Evolutionary conservation across 2,329 filamentous ascomycete species (phyloP).

Genomic region (Xylaria sp.): DNA sequence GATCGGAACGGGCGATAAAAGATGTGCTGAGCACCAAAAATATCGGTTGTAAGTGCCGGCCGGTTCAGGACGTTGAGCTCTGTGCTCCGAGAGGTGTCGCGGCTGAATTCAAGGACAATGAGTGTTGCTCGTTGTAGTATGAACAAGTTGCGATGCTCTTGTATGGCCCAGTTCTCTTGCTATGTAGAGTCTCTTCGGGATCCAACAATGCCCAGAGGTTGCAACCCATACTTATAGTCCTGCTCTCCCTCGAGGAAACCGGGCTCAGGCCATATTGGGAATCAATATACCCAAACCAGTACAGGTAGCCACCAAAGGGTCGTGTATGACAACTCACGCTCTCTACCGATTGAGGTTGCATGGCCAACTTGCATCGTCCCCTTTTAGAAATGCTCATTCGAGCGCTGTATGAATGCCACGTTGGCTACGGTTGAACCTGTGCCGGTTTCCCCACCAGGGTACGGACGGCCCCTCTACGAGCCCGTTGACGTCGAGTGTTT

Average conservation of each 20-base stretch:
- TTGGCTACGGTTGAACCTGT: conserved; percentile 40
- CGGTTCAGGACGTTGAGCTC: not conserved
- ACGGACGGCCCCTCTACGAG: conserved; percentile 37
- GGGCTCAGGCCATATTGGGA: conserved; percentile 36
- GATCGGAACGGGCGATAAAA: not conserved
- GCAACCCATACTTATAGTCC: conserved; percentile 32
- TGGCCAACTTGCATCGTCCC: conserved; percentile 40
- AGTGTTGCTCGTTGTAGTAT: not conserved
- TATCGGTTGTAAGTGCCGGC: conserved; percentile 10
- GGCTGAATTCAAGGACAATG: conserved; percentile 1
- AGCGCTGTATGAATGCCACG: conserved; percentile 44
- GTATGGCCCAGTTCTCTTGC: conserved; percentile 8
- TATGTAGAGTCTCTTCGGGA: conserved; percentile 3
- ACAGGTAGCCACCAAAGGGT: conserved; percentile 36
- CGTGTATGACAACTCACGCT: conserved; percentile 41
- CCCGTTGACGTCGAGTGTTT: conserved; percentile 35
- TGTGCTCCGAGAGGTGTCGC: conserved; percentile 1
- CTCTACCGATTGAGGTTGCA: conserved; percentile 43
- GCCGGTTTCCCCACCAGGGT: conserved; percentile 41
- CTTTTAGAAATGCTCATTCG: conserved; percentile 37
- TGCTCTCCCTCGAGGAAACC: not conserved
- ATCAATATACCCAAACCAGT: conserved; percentile 38
- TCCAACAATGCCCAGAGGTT: conserved; percentile 9
- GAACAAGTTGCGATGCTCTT: conserved; percentile 1
- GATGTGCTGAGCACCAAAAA: conserved; percentile 1